phyloP scores from a whole-genome alignment of 148 eudicot species.

The Spergularia marina region DNA sequence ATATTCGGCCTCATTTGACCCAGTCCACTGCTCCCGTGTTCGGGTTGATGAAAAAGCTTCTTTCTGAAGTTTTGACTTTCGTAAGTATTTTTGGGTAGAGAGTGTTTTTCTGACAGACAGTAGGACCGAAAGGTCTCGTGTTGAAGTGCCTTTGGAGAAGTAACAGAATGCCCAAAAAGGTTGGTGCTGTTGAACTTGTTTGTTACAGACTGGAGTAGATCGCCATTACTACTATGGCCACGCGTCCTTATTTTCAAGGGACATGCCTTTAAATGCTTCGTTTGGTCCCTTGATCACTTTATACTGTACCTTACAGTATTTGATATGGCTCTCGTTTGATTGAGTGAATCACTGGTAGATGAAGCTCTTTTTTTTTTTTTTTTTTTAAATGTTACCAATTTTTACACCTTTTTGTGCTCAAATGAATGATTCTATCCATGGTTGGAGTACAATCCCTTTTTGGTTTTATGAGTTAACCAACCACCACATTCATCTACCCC shows the following conservation, averaged over 20 bases:
- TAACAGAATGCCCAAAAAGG: no score
- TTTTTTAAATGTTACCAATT: neutral
- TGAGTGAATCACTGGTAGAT: neutral
- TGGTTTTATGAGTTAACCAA: no score
- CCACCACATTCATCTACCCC: no score
- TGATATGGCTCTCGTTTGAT: neutral
- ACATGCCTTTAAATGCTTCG: constrained; percentile 12
- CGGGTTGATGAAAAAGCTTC: neutral
- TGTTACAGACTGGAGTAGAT: neutral
- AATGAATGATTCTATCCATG: neutral
- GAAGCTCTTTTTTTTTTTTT: neutral
- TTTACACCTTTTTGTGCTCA: neutral
- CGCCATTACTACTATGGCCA: constrained; percentile 20
- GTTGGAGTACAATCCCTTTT: neutral
- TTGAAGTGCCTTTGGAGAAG: no score
- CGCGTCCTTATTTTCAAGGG: constrained; percentile 16
- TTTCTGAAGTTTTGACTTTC: constrained; percentile 6
- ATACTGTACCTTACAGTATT: neutral
- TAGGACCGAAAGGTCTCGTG: constrained; percentile 1
- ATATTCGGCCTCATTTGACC: constrained; percentile 17
- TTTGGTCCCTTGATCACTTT: constrained; percentile 15
- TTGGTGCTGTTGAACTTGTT: neutral
- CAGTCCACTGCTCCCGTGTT: constrained; percentile 10
- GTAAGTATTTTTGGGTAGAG: no score
- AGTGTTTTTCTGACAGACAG: neutral